phyloP scores from a whole-genome alignment of 1,284 basidiomycete genomes.

The Cystobasidium slooffiae region DNA sequence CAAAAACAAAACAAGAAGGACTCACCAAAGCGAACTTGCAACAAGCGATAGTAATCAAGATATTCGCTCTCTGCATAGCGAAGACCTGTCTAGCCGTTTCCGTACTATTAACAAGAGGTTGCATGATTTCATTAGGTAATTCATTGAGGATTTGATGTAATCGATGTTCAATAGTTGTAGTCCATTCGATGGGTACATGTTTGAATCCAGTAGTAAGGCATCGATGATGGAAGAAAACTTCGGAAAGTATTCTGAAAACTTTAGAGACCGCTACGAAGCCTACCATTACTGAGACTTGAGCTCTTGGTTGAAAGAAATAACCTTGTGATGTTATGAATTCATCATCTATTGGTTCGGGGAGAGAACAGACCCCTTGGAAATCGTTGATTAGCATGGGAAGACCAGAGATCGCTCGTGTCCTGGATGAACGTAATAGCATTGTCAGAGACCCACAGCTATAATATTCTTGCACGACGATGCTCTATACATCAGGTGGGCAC shows the following conservation, averaged over 20 bases:
- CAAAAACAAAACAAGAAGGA: not conserved
- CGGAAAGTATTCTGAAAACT: constrained; percentile 56
- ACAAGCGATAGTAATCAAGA: constrained; percentile 50
- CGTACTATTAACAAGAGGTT: constrained; percentile 46
- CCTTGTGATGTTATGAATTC: constrained; percentile 58
- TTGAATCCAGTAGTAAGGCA: constrained; percentile 51
- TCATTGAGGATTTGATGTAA: constrained; percentile 54
- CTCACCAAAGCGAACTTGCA: constrained; percentile 58
- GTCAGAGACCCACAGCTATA: not conserved
- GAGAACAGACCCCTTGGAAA: constrained; percentile 57
- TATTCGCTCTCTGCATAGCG: constrained; percentile 46
- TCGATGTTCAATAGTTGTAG: constrained; percentile 53
- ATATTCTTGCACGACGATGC: too few species aligned
- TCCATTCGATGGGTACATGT: constrained; percentile 51
- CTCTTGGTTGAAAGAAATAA: constrained; percentile 56
- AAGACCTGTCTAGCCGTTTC: constrained; percentile 53
- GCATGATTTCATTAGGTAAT: constrained; percentile 54
- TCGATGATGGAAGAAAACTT: constrained; percentile 58
- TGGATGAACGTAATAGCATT: constrained; percentile 33
- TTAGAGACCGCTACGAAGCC: constrained; percentile 57
- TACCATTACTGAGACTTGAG: constrained; percentile 54
- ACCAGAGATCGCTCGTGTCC: constrained; percentile 57
- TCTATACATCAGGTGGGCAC: constrained; percentile 29
- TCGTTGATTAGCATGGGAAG: constrained; percentile 58
- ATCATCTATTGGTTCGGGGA: constrained; percentile 57